phyloP scores from a whole-genome alignment of 495 filamentous ascomycete genomes.

The Bombardia bombarda region DNA sequence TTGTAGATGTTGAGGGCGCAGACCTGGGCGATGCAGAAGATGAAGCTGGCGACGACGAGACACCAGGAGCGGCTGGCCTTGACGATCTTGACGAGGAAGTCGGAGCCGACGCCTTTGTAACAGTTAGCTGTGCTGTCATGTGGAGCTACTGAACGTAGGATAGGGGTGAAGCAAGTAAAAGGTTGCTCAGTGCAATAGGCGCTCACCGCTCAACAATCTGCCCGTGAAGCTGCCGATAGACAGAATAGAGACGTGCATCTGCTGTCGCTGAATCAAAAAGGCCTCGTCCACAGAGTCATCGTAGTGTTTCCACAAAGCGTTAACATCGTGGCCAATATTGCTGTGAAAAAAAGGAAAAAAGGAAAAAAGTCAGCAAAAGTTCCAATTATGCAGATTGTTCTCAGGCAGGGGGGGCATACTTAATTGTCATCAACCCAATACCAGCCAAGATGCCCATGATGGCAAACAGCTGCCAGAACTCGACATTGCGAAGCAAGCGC shows the following conservation, averaged over 20 bases:
- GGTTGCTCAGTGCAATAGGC: too few relatives aligned
- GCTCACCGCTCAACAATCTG: slow-evolving; percentile 63
- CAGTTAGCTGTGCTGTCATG: neutral
- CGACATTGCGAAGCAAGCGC: slow-evolving; percentile 60
- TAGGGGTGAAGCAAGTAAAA: too few relatives aligned
- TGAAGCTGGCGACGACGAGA: slow-evolving; percentile 61
- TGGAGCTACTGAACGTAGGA: neutral
- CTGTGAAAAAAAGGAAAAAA: slow-evolving; percentile 28
- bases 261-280: slow-evolving; percentile 76
- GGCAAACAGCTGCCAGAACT: slow-evolving; percentile 86
- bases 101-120: slow-evolving; percentile 72
- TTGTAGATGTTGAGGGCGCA: slow-evolving; percentile 71
- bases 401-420: slow-evolving; percentile 48
- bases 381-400: neutral
- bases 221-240: slow-evolving; percentile 80
- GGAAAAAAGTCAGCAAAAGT: slow-evolving; percentile 27
- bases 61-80: slow-evolving; percentile 84
- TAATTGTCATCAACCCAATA: slow-evolving; percentile 97
- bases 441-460: slow-evolving; percentile 85
- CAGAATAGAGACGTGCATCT: slow-evolving; percentile 88
- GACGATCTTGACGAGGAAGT: slow-evolving; percentile 74
- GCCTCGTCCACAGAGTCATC: slow-evolving; percentile 62
- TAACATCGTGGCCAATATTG: slow-evolving; percentile 92
- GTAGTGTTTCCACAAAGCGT: slow-evolving; percentile 70
- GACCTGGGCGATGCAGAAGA: slow-evolving; percentile 78